Conservation (phyloP, 2,329 filamentous ascomycete species). For the Exserohilum rostratum region DNA sequence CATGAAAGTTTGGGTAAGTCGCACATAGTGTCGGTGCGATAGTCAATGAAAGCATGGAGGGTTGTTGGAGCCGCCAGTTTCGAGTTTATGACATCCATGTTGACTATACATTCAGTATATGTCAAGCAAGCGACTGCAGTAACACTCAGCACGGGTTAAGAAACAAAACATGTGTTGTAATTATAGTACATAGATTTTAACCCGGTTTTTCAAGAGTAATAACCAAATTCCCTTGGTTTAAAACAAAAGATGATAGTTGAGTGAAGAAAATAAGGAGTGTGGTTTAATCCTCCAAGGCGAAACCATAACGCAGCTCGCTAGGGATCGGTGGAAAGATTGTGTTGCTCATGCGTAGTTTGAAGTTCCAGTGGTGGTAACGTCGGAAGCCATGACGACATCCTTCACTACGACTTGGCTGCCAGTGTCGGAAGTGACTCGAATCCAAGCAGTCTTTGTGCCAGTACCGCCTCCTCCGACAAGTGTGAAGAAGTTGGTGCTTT, state of each 20-base stretch:
- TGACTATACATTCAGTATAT: not conserved
- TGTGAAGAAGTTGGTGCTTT: not conserved
- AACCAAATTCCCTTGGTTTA: no score
- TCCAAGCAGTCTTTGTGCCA: not conserved
- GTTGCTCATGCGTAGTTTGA: not conserved
- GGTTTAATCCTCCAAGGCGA: not conserved
- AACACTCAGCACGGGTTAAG: not conserved
- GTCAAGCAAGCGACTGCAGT: not conserved
- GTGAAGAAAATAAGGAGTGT: not conserved
- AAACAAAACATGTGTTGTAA: not conserved
- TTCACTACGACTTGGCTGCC: not conserved
- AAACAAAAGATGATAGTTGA: not conserved
- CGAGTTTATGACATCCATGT: no score
- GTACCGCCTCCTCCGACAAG: not conserved
- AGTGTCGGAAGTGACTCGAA: not conserved
- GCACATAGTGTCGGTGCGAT: no score
- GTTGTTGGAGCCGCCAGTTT: no score
- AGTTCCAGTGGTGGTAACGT: not conserved
- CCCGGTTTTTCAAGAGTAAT: no score
- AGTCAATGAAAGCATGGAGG: no score
- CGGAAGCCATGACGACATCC: not conserved
- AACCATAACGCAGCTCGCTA: not conserved
- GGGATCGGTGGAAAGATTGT: not conserved
- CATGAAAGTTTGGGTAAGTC: no score
- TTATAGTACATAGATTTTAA: not conserved